A percentile compares a stretch with the other conserved stretches of the same genome.
Evolutionary conservation across 441 rosid genomes (phyloP).

Genomic region (Eutrema salsugineum): DNA sequence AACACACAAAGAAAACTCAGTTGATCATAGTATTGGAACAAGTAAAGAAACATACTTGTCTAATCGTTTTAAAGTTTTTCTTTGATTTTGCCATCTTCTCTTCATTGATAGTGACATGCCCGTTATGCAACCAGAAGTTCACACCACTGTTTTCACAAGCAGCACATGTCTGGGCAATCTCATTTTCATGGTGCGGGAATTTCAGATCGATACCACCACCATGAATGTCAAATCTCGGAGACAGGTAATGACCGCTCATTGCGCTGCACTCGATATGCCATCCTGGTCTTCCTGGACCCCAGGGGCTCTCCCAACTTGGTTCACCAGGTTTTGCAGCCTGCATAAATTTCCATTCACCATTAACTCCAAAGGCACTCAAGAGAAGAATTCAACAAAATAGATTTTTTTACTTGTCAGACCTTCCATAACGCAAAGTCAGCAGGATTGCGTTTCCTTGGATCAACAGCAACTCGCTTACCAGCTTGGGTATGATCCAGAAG

Average conservation of each 20-base stretch:
- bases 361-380: background rate
- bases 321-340: constrained; percentile 84
- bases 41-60: constrained; percentile 39
- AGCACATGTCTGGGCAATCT: constrained; percentile 74
- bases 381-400: background rate
- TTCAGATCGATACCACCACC: constrained; percentile 83
- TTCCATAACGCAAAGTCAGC: constrained; percentile 86
- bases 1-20: background rate
- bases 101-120: constrained; percentile 58
- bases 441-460: constrained; percentile 64
- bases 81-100: constrained; percentile 79
- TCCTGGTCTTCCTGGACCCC: constrained; percentile 87
- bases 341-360: background rate
- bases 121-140: constrained; percentile 80
- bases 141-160: constrained; percentile 54
- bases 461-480: constrained; percentile 74
- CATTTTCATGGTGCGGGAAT: constrained; percentile 87
- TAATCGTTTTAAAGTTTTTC: constrained; percentile 65
- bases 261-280: constrained; percentile 96
- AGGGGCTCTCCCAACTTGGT: constrained; percentile 72
- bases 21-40: constrained; percentile 34
- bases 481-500: constrained; percentile 61
- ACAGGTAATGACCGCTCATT: constrained; percentile 70
- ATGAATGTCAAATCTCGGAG: constrained; percentile 27
- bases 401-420: constrained; percentile 30